A percentile compares a stretch with the other conserved stretches of the same genome.
These are phyloP conservation scores for Malassezia brasiliensis DNA, from an alignment of 1,284 basidiomycete genomes.

Conservation along the genomic window DNA sequence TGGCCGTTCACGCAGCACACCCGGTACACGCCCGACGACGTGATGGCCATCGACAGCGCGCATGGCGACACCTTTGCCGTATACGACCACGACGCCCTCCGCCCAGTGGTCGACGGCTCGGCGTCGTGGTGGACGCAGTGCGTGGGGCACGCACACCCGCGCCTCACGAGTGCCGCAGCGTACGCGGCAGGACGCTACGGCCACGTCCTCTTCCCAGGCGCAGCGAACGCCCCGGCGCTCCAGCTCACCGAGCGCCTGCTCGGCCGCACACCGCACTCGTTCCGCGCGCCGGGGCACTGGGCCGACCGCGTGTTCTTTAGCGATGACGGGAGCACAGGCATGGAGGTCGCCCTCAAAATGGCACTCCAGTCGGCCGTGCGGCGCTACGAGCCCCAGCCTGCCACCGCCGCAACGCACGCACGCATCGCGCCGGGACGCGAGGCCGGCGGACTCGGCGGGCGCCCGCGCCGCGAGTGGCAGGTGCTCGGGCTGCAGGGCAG, in stretches of 20 bases:
- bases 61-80: constrained; percentile 67
- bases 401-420: constrained; percentile 25
- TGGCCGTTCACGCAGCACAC: constrained; percentile 94
- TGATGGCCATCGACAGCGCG: constrained; percentile 72
- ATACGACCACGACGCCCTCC: constrained; percentile 18
- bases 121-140: constrained; percentile 99
- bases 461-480: constrained; percentile 54
- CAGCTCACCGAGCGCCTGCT: constrained; percentile 63
- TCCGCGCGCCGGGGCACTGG: constrained; percentile 69
- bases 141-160: constrained; percentile 70
- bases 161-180: constrained; percentile 74
- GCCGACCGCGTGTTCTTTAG: constrained; percentile 82
- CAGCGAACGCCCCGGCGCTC: constrained; percentile 74
- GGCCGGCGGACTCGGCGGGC: constrained; percentile 25
- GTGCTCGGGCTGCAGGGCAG: constrained; percentile 81
- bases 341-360: constrained; percentile 96
- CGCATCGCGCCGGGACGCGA: constrained; percentile 19
- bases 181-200: constrained; percentile 85
- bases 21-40: constrained; percentile 27
- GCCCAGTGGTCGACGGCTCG: constrained; percentile 63
- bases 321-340: constrained; percentile 88
- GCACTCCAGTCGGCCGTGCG: constrained; percentile 49
- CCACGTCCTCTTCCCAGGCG: constrained; percentile 89
- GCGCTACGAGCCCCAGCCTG: constrained; percentile 24
- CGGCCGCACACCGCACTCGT: constrained; percentile 40